Evolutionary conservation across 1,284 basidiomycete genomes (phyloP), one percentile per base, ranked within the genome.

Genomic region (Fistulina hepatica): DNA sequence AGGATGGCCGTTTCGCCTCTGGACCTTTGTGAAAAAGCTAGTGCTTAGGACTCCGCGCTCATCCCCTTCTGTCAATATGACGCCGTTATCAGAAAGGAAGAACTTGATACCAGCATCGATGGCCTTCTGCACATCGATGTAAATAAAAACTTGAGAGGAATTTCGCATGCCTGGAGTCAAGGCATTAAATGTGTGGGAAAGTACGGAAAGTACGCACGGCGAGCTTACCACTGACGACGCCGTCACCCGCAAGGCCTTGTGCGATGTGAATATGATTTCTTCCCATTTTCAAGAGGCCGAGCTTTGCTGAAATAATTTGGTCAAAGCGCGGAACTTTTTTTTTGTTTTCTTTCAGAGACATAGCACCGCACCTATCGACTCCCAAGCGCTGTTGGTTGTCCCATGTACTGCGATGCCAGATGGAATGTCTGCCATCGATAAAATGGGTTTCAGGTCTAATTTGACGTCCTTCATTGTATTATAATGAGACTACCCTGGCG

Each of bases 221-320:
- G 25, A 15, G 54, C 71, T 28, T 42, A 85, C 86, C 85, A 46
- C 84, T 89, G 41, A 82, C 72, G 32, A 88, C 75, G 7, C 71
- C 70, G 2, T 69, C 60, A 2, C 71, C 70, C 11, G 66, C 60
- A 6, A 82, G 63, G 34, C 78, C 76, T 56, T 84, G 78, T 0
- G 91, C 89, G 9, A 93, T 68, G 54, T 94, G 91, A 34, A 94
- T 82, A 51, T 94, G 88, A 47, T 89, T 91, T 19, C 90, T 69
- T 11, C 58, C 68, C 90, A 92, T 93, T 44, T 70, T 77, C n/a
- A 79, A 86, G 11, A 94, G 59, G 0, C 89, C 90, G 48, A 81
- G 63, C 20, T 58, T 61, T 32, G 71, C 77, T 84, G 44, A n/a
- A 21, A 10, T 9, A 32, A 25, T 31, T 26, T 36, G 6, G 22